phyloP scores from a whole-genome alignment of 2,329 filamentous ascomycete species.

The Pleomassaria siparia region DNA sequence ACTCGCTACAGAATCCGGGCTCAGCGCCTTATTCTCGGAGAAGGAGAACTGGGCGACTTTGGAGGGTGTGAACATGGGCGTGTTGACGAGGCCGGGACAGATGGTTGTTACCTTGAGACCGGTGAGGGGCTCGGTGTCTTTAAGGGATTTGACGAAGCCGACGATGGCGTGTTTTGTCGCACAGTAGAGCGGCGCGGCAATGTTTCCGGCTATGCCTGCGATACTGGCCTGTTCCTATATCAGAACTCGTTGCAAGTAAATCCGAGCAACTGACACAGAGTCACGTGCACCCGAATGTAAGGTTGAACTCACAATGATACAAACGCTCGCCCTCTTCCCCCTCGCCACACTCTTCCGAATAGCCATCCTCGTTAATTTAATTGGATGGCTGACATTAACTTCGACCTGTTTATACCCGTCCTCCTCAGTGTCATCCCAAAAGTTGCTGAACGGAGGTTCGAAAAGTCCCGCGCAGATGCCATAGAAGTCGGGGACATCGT shows the following conservation, averaged over 20 bases:
- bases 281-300: too few species aligned
- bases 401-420: constrained; percentile 30
- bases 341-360: constrained; percentile 27
- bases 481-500: constrained; percentile 36
- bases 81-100: constrained; percentile 29
- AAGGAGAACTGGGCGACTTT: constrained; percentile 27
- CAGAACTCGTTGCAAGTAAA: neutral
- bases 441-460: constrained; percentile 32
- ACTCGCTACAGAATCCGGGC: constrained; percentile 24
- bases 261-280: too few species aligned
- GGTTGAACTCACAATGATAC: constrained; percentile 35
- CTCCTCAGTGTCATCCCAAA: constrained; percentile 34
- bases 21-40: constrained; percentile 11
- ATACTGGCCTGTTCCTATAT: constrained; percentile 26
- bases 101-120: constrained; percentile 34
- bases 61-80: constrained; percentile 25
- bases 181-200: constrained; percentile 32
- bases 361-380: constrained; percentile 34
- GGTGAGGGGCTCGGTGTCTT: constrained; percentile 25
- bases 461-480: constrained; percentile 36
- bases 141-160: constrained; percentile 34
- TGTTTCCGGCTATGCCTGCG: constrained; percentile 24
- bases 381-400: constrained; percentile 34
- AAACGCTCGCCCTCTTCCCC: constrained; percentile 32
- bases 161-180: constrained; percentile 36